Evolutionary conservation across 2,329 filamentous ascomycete species (phyloP).

Genomic region (Onygenales sp.): DNA sequence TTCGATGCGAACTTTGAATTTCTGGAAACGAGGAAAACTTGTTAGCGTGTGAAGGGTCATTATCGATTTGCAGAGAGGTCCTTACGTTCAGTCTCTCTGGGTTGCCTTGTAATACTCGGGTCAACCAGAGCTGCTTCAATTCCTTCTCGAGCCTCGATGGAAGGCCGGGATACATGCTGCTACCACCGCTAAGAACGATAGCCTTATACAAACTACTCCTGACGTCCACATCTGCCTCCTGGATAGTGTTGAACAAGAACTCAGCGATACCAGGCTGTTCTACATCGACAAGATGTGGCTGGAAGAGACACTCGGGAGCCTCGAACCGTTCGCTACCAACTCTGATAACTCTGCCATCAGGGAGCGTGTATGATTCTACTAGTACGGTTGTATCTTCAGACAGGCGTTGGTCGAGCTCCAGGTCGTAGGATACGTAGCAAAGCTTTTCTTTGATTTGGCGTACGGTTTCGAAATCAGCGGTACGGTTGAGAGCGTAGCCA

Average conservation of each 20-base stretch:
- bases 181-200: slow-evolving; percentile 90
- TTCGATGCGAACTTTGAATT: slow-evolving; percentile 99
- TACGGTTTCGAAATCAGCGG: slow-evolving; percentile 97
- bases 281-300: slow-evolving; percentile 94
- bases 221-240: slow-evolving; percentile 89
- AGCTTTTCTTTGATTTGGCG: slow-evolving; percentile 99
- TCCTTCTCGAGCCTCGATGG: slow-evolving; percentile 96
- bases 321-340: slow-evolving; percentile 97
- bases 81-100: slow-evolving; percentile 73
- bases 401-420: slow-evolving; percentile 89
- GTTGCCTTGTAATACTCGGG: slow-evolving; percentile 78
- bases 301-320: slow-evolving; percentile 95
- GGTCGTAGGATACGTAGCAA: slow-evolving; percentile 97
- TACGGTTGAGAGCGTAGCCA: slow-evolving; percentile 94
- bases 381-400: slow-evolving; percentile 96
- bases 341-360: slow-evolving; percentile 89
- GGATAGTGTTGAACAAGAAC: slow-evolving; percentile 98
- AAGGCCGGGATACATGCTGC: slow-evolving; percentile 97
- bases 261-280: slow-evolving; percentile 96
- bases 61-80: not conserved
- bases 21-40: slow-evolving; percentile 38
- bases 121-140: slow-evolving; percentile 96
- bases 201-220: slow-evolving; percentile 92
- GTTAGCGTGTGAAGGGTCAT: not conserved
- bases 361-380: slow-evolving; percentile 94